Percentiles rank a stretch among this genome's conserved stretches.
These are phyloP conservation scores for Prunella vulgaris DNA, from an alignment of 257 asterid species.

Conservation along the genomic window DNA sequence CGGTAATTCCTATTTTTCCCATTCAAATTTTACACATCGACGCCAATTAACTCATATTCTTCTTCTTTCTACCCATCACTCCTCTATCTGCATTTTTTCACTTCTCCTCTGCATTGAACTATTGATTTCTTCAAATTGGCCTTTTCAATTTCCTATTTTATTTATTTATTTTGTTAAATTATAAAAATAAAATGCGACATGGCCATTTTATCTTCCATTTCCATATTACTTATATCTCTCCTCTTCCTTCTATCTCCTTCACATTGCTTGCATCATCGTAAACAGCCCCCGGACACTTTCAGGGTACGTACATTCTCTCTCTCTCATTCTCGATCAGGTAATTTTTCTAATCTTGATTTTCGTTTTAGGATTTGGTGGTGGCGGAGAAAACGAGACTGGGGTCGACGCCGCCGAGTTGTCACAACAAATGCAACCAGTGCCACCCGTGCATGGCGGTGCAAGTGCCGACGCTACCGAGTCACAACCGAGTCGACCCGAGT, in stretches of 20 bases:
- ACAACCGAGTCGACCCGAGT: conserved; percentile 30
- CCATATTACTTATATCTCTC: conserved; percentile 9
- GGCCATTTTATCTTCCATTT: conserved; percentile 25
- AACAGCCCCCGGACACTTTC: conserved; percentile 24
- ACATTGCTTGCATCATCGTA: conserved; percentile 26
- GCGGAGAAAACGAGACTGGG: conserved; percentile 83
- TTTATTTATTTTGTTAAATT: not conserved
- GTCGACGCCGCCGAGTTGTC: conserved; percentile 94
- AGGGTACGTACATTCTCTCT: conserved; percentile 11
- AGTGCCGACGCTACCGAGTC: conserved; percentile 67
- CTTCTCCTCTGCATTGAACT: not conserved
- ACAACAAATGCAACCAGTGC: conserved; percentile 91
- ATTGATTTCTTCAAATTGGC: not conserved
- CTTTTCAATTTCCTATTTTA: too few species aligned
- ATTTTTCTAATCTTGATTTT: not conserved
- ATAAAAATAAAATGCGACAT: conserved; percentile 49
- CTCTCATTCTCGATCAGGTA: too few species aligned
- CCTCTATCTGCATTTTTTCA: not conserved
- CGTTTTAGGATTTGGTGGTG: conserved; percentile 22
- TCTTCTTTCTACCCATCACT: not conserved
- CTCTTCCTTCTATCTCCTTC: conserved; percentile 34
- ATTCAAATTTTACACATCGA: conserved; percentile 15
- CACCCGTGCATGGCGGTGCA: conserved; percentile 98
- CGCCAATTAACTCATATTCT: not conserved
- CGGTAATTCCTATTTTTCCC: not conserved